Evolutionary conservation across 345 rosid species (phyloP).

Genomic region (Erysimum cheiranthoides): DNA sequence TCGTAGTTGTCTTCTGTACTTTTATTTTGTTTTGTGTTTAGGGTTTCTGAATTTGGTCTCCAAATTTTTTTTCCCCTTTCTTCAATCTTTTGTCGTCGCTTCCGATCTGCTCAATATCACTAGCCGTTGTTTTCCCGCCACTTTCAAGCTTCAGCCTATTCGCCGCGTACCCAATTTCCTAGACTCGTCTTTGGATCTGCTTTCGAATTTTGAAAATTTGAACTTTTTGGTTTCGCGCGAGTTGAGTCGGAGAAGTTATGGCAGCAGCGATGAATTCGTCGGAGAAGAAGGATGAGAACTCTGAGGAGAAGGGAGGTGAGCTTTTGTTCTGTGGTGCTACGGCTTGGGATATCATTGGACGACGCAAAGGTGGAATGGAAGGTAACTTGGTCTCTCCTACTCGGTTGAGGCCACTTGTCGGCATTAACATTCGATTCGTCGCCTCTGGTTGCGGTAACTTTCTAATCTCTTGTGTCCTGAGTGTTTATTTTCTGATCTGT

Average conservation of each 20-base stretch:
- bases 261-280: constrained; percentile 53
- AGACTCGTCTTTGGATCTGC: constrained; percentile 57
- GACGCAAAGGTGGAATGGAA: constrained; percentile 64
- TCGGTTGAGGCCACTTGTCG: constrained; percentile 88
- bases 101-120: constrained; percentile 43
- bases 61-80: constrained; percentile 17
- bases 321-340: constrained; percentile 88
- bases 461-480: neutral
- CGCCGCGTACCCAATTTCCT: constrained; percentile 38
- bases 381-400: constrained; percentile 90
- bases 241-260: constrained; percentile 44
- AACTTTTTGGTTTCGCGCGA: neutral
- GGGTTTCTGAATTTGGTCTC: constrained; percentile 57
- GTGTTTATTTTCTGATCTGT: constrained; percentile 16
- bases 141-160: constrained; percentile 39
- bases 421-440: constrained; percentile 74
- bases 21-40: constrained; percentile 47
- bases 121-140: constrained; percentile 87
- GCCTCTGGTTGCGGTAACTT: constrained; percentile 85
- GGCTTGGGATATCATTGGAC: constrained; percentile 77
- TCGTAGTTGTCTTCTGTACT: constrained; percentile 37
- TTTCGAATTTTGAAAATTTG: neutral
- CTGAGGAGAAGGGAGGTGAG: constrained; percentile 83
- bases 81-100: constrained; percentile 48
- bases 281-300: constrained; percentile 59